Conservation (phyloP, 805 yeast species). For the Metschnikowia drakensbergensis region DNA sequence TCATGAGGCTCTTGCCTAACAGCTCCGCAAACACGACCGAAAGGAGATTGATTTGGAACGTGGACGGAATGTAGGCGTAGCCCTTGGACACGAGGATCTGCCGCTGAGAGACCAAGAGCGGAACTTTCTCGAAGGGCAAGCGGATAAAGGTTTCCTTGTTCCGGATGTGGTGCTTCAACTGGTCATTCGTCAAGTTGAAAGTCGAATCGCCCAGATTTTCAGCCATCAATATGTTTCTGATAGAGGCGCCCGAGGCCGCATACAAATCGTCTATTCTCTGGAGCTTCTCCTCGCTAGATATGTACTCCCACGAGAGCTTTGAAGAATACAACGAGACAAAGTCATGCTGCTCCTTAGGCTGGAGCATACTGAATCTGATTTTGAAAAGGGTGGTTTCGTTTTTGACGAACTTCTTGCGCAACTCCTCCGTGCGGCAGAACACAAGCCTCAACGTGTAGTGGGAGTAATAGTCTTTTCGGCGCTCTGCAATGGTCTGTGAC, state of each 20-base stretch:
- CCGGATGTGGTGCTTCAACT: slow-evolving; percentile 46
- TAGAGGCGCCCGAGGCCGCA: slow-evolving; percentile 49
- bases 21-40: slow-evolving; percentile 60
- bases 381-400: slow-evolving; percentile 75
- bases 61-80: slow-evolving; percentile 78
- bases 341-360: slow-evolving; percentile 60
- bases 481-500: slow-evolving; percentile 47
- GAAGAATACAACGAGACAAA: slow-evolving; percentile 56
- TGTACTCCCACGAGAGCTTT: slow-evolving; percentile 70
- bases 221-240: slow-evolving; percentile 34
- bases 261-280: slow-evolving; percentile 46
- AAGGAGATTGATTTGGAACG: slow-evolving; percentile 69
- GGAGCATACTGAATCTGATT: slow-evolving; percentile 63
- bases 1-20: slow-evolving; percentile 49
- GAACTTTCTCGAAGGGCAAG: slow-evolving; percentile 82
- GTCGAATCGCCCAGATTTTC: slow-evolving; percentile 26
- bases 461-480: slow-evolving; percentile 86
- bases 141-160: slow-evolving; percentile 66
- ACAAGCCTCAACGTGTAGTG: slow-evolving; percentile 87
- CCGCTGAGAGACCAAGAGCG: slow-evolving; percentile 71
- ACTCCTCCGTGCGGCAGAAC: slow-evolving; percentile 82
- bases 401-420: slow-evolving; percentile 71
- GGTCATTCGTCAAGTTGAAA: slow-evolving; percentile 44
- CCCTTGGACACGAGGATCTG: slow-evolving; percentile 67
- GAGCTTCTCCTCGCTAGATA: slow-evolving; percentile 56